Evolutionary conservation across 768 basidiomycete species (phyloP).

Genomic region (Hirschioporus abietinus): DNA sequence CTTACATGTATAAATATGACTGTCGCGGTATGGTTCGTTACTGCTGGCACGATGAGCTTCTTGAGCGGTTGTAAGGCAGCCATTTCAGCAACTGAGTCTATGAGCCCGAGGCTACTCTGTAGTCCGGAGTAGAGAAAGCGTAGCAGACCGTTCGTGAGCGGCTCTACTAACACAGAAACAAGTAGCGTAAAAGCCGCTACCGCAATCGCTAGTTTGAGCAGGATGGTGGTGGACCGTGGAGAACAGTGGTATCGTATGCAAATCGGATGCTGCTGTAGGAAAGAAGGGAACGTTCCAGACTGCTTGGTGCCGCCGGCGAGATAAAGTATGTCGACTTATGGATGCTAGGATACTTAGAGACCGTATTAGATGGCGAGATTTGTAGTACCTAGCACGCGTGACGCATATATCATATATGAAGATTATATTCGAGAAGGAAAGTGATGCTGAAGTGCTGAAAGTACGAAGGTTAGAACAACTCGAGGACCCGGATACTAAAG

Average conservation of each 20-base stretch:
- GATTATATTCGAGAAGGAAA: not conserved
- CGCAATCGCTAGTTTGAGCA: not conserved
- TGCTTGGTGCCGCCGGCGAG: too few species aligned
- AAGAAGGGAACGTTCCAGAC: too few species aligned
- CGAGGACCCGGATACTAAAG: too few species aligned
- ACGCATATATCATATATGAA: too few species aligned
- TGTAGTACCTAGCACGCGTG: not conserved
- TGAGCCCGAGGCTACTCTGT: not conserved
- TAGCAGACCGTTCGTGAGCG: not conserved
- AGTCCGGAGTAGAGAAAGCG: not conserved
- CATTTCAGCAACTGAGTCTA: conserved; percentile 9
- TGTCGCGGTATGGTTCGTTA: conserved; percentile 71
- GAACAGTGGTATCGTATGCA: not conserved
- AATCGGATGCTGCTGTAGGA: not conserved
- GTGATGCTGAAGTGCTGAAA: not conserved
- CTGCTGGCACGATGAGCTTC: conserved; percentile 48
- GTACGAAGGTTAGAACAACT: too few species aligned
- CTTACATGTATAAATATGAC: conserved; percentile 88
- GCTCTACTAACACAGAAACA: not conserved
- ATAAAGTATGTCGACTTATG: too few species aligned
- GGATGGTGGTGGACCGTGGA: not conserved
- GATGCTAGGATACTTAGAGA: too few species aligned
- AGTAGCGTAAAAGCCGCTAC: not conserved
- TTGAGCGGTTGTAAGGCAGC: conserved; percentile 32
- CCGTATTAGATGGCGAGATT: too few species aligned